Evolutionary conservation across 2,329 filamentous ascomycete species (phyloP).

Genomic region (Endocalyx cinctus): DNA sequence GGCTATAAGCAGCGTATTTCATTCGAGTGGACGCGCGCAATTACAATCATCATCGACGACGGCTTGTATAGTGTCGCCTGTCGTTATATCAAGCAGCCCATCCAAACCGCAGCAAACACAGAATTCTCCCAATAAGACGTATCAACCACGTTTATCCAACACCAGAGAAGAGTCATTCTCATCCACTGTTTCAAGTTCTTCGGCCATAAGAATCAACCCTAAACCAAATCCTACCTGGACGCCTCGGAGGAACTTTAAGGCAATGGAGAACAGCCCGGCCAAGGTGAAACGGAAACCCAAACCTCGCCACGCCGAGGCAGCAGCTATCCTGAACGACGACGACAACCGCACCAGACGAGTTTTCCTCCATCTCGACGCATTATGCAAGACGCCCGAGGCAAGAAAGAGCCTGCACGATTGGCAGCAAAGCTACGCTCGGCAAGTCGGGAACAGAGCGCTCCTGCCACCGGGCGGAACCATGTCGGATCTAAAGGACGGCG

Average conservation of each 20-base stretch:
- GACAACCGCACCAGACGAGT: conserved; percentile 39
- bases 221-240: too few relatives aligned
- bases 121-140: not conserved
- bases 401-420: conserved; percentile 43
- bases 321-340: conserved; percentile 29
- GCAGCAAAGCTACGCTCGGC: conserved; percentile 45
- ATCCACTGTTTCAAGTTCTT: not conserved
- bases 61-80: conserved; percentile 1
- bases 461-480: conserved; percentile 32
- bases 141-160: not conserved
- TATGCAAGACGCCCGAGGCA: conserved; percentile 45
- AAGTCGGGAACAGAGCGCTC: conserved; percentile 30
- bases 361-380: conserved; percentile 40
- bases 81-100: too few relatives aligned
- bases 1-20: too few relatives aligned
- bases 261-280: not conserved
- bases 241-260: conserved; percentile 2
- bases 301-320: conserved; percentile 6
- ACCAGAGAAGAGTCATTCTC: not conserved
- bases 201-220: too few relatives aligned
- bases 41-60: conserved; percentile 6
- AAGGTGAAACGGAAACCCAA: too few relatives aligned
- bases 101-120: not conserved
- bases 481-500: conserved; percentile 7
- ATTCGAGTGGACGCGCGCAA: too few relatives aligned